Evolutionary conservation across 805 yeast species (phyloP), one percentile per base, ranked within the genome.

Genomic region (Hanseniaspora lindneri): DNA sequence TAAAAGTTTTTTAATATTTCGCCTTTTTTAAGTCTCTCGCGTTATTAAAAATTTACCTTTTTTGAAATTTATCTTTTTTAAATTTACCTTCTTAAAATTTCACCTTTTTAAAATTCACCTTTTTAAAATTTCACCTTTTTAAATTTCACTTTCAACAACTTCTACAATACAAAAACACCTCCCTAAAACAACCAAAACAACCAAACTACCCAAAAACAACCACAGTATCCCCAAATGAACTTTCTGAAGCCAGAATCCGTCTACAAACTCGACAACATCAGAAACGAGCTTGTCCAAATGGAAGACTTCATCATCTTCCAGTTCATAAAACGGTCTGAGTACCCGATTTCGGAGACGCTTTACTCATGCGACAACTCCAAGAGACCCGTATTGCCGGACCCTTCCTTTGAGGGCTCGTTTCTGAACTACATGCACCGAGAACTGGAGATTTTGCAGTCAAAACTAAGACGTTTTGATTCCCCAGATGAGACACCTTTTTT

Each of bases 241-340:
- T 88, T 87, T 63, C 73, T 75, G 62, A 76, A 79, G 55, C 92
- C 95, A 16, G 82, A 80, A 42, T 75, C 94, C 0, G 95, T 85
- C 6, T 72, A 92, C 44, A 76, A 86, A 58, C 69, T 92, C 51
- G 70, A 69, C 56, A 87, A 92, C 65, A 92, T 92, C 58, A 77
- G 98, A 53, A 79, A 75, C 52, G 82, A 85, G 16, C 70, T 92
- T 41, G 80, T 88, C 34, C 76, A 95, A 48, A 86, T 92, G 96
- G 98, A 92, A 61, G 97, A 92, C 64, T 83, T 96, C 6, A 87
- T 92, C 56, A 82, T 92, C 53, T 92, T 88, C 70, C 83, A 81
- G 50, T 75, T 92, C 55, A 88, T 92, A 52, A 98, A 92, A 63
- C 73, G 98, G 54, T 84, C 96, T 2, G 95, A 89, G 66, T 89